Conservation (phyloP, 805 yeast species). For the Pichia paraexigua region DNA sequence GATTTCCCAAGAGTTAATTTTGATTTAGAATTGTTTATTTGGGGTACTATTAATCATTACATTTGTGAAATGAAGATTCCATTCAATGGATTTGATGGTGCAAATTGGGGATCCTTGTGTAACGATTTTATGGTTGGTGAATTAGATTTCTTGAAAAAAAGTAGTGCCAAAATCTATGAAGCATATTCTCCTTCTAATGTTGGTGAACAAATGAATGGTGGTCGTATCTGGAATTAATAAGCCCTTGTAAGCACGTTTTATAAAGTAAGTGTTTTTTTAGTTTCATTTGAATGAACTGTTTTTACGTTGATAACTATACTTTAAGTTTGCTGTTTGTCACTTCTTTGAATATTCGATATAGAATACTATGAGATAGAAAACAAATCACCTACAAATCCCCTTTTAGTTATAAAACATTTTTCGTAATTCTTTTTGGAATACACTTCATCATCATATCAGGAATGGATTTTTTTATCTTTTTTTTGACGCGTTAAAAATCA, state of each 20-base stretch:
- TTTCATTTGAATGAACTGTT: too few species aligned
- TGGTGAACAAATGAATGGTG: conserved; percentile 12
- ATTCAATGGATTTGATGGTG: conserved; percentile 17
- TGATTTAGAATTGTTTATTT: conserved; percentile 27
- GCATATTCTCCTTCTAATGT: conserved; percentile 10
- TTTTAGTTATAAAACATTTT: too few species aligned
- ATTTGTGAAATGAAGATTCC: conserved; percentile 25
- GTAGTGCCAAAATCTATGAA: conserved; percentile 18
- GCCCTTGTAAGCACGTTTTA: neutral
- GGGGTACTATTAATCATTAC: conserved; percentile 28
- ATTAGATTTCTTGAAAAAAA: conserved; percentile 17
- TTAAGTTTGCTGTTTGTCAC: too few species aligned
- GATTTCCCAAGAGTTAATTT: conserved; percentile 27
- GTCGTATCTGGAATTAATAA: conserved; percentile 6
- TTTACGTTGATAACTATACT: too few species aligned
- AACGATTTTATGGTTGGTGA: conserved; percentile 23
- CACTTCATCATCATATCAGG: too few species aligned
- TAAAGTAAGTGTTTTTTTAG: too few species aligned
- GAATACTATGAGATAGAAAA: too few species aligned
- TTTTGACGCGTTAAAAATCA: too few species aligned
- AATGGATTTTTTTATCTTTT: too few species aligned
- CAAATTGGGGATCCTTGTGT: conserved; percentile 20
- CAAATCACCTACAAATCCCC: too few species aligned
- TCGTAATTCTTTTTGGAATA: too few species aligned
- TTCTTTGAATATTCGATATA: too few species aligned